Evolutionary conservation across 768 basidiomycete species (phyloP).

Genomic region (Pulveroboletus ravenelii): DNA sequence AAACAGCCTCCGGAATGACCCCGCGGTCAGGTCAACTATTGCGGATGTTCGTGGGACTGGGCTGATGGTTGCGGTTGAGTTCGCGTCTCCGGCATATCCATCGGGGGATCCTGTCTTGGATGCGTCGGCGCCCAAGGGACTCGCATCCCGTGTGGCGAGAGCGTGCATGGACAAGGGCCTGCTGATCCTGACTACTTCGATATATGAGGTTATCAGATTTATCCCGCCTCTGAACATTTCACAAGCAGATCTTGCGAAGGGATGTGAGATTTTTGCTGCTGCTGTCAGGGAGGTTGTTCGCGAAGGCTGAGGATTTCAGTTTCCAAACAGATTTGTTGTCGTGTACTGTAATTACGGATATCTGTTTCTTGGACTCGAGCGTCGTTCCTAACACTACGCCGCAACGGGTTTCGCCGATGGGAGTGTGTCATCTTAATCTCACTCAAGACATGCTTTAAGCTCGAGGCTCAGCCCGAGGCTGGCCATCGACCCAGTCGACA

Average conservation of each 20-base stretch:
- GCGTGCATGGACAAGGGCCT: conserved; percentile 84
- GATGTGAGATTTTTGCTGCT: conserved; percentile 59
- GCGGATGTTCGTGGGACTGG: conserved; percentile 86
- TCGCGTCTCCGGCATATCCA: conserved; percentile 58
- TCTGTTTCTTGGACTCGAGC: too few species aligned
- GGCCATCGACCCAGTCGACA: conserved; percentile 8
- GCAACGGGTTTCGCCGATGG: conserved; percentile 6
- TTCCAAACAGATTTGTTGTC: background rate
- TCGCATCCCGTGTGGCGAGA: conserved; percentile 68
- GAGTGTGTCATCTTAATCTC: background rate
- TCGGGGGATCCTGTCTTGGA: conserved; percentile 42
- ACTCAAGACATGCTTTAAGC: background rate
- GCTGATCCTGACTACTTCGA: conserved; percentile 83
- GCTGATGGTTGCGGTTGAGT: conserved; percentile 85
- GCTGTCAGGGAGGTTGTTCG: conserved; percentile 66
- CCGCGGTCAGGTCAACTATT: conserved; percentile 52
- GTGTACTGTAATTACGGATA: background rate
- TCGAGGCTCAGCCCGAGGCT: conserved; percentile 1
- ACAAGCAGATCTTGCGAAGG: conserved; percentile 67
- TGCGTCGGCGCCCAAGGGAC: conserved; percentile 40
- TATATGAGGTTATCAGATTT: conserved; percentile 86
- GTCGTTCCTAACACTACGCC: too few species aligned
- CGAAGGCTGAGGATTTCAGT: conserved; percentile 26
- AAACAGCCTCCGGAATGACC: conserved; percentile 49
- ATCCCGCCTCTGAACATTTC: conserved; percentile 88